Percentiles rank a stretch among this genome's conserved stretches.
phyloP scores from a whole-genome alignment of 345 rosid species.

The Populus ilicifolia region DNA sequence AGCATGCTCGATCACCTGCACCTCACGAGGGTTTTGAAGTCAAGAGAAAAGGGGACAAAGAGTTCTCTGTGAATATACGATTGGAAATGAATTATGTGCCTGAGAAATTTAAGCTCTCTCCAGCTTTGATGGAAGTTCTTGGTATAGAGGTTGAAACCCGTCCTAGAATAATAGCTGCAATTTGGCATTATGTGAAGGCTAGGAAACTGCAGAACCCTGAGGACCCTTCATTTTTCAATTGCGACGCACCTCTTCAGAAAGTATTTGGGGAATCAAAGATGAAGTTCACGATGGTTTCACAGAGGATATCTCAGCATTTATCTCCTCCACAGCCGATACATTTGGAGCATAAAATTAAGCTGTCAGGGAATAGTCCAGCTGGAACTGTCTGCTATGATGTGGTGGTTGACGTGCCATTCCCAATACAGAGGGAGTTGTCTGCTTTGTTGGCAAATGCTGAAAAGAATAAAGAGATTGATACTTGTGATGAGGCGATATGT shows the following conservation, averaged over 20 bases:
- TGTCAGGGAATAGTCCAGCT: conserved; percentile 76
- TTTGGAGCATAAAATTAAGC: conserved; percentile 86
- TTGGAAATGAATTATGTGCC: conserved; percentile 92
- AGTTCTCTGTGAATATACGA: conserved; percentile 66
- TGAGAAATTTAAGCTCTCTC: conserved; percentile 91
- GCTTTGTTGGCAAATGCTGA: conserved; percentile 83
- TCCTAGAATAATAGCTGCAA: conserved; percentile 91
- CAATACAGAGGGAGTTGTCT: conserved; percentile 87
- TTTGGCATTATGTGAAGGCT: conserved; percentile 99
- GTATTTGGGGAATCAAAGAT: conserved; percentile 87
- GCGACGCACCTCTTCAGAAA: conserved; percentile 81
- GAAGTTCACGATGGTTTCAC: conserved; percentile 87
- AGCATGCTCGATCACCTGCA: conserved; percentile 81
- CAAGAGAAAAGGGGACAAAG: conserved; percentile 93
- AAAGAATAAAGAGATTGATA: conserved; percentile 92
- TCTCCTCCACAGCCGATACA: conserved; percentile 85
- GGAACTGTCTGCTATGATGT: conserved; percentile 94
- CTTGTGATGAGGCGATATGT: conserved; percentile 93
- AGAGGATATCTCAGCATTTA: conserved; percentile 76
- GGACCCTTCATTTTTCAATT: conserved; percentile 78
- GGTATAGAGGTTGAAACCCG: conserved; percentile 96
- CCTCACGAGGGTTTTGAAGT: conserved; percentile 97
- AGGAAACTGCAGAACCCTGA: conserved; percentile 86
- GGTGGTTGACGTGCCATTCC: conserved; percentile 84
- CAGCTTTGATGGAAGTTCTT: conserved; percentile 84